Evolutionary conservation across 192 early-diverging fungal genomes (phyloP), one percentile per base, ranked within the genome.

Genomic region (Coemansia sp.): DNA sequence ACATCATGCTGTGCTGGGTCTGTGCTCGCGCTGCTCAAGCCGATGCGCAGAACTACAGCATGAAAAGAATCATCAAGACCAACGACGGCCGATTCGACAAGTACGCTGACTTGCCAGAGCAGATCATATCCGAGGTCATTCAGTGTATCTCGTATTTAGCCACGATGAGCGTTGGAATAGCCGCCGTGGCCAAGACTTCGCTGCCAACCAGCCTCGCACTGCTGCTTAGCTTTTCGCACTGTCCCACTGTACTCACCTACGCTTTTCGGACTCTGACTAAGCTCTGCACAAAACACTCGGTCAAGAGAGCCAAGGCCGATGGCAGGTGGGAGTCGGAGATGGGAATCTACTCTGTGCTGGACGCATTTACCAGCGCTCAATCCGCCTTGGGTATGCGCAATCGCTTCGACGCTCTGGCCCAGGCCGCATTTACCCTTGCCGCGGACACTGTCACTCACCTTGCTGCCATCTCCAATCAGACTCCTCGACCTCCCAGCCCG

Each of bases 1-100:
- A 67, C 29, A 67, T 79, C 15, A 54, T 79, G 17, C 31, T 79
- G 6, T 79, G 77, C 64, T 79, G 77, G 77, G 71, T 79, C 4
- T 79, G 77, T 29, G 71, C 77, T 9, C 64, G 63, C 0, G 77
- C 77, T 11, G 49, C 71, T 0, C 71, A 79, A 6, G 60, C 71
- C 0, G 77, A 79, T 24, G 68, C 56, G 17, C 77, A 79, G 38
- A 68, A 73, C 62, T 74, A 73, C 35, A 39, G 29, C 15, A 7
- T 59, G 15, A 37, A 63, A 19, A 56, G n/a, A 4, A 29, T 46
- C 1, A 66, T 65, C 8, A 38, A 51, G 17, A 73, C 71, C 5
- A 27, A 3, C 12, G 76, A 73, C 29, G 27, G 29, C 5, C 36
- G 39, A 8, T 74, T 69, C 25, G 77, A 68, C 67, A 70, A 70